A percentile compares a stretch with the other conserved stretches of the same genome.
Evolutionary conservation across 2,329 filamentous ascomycete genomes (phyloP).

Genomic region (Hypomyces rosellus): DNA sequence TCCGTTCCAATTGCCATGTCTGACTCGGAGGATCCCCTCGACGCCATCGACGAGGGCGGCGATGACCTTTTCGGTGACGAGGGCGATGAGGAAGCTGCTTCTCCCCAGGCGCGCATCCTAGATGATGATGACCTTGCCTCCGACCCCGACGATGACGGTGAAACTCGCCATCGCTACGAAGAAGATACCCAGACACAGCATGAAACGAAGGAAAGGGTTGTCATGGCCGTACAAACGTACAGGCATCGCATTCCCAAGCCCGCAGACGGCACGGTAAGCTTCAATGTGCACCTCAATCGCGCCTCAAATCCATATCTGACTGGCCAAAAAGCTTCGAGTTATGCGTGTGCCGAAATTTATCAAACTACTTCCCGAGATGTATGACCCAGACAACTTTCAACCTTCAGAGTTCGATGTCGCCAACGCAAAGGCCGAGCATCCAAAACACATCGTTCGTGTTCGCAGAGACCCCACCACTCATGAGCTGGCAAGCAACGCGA

Average conservation of each 20-base stretch:
- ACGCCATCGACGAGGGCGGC: conserved; percentile 48
- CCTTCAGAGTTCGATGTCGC: conserved; percentile 49
- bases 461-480: conserved; percentile 60
- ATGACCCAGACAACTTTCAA: conserved; percentile 59
- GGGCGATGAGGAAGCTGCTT: conserved; percentile 50
- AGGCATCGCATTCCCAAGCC: conserved; percentile 66
- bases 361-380: conserved; percentile 61
- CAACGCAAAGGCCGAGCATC: conserved; percentile 47
- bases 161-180: conserved; percentile 36
- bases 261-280: conserved; percentile 60
- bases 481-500: conserved; percentile 66
- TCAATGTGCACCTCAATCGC: background rate
- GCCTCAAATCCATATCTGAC: background rate
- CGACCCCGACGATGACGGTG: conserved; percentile 39
- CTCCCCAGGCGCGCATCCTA: conserved; percentile 56
- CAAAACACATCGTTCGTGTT: conserved; percentile 63
- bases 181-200: conserved; percentile 40
- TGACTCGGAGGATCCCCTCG: conserved; percentile 49
- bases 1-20: conserved; percentile 36
- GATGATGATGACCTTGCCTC: conserved; percentile 56
- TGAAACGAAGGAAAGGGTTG: conserved; percentile 47
- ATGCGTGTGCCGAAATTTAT: conserved; percentile 69
- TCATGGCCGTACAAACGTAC: conserved; percentile 59
- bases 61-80: conserved; percentile 60
- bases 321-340: conserved; percentile 54